Evolutionary conservation across 805 yeast genomes (phyloP).

Genomic region (Saccharomycopsis lassenensis): DNA sequence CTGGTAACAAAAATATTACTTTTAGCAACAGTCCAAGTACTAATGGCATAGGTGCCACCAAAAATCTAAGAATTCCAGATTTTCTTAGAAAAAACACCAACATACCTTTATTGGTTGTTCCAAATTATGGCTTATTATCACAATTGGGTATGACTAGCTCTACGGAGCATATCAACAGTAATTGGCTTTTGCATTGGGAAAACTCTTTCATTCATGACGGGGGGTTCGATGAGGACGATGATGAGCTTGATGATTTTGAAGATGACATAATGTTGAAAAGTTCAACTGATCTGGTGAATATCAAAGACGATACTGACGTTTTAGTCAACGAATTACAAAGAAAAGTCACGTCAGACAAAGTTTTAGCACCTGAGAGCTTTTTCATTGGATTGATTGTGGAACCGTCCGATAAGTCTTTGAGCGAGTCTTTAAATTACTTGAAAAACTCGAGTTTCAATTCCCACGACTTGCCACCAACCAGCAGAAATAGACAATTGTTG

Average conservation of each 20-base stretch:
- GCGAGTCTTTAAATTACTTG: conserved; percentile 12
- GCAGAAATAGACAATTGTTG: conserved; percentile 9
- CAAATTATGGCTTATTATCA: conserved; percentile 1
- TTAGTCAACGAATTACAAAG: background rate
- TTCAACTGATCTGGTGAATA: background rate
- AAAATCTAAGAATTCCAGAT: conserved; percentile 7
- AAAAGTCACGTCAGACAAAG: background rate
- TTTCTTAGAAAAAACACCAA: conserved; percentile 12
- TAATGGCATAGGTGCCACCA: background rate
- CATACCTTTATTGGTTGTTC: conserved; percentile 13
- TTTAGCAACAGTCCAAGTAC: background rate
- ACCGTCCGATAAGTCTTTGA: conserved; percentile 10
- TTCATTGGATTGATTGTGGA: conserved; percentile 6
- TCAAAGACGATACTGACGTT: background rate
- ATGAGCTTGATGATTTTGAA: conserved; percentile 3
- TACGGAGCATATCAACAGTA: no score
- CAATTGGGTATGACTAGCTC: background rate
- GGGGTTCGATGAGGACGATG: conserved; percentile 2
- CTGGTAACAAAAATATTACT: no score
- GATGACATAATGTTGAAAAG: background rate
- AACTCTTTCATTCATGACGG: no score
- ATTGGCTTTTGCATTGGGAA: conserved; percentile 6
- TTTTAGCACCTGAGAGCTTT: conserved; percentile 6
- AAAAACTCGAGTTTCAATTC: conserved; percentile 5
- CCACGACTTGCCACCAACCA: conserved; percentile 10